Conservation (phyloP, 2,329 filamentous ascomycete genomes). For the Phyllosticta citribraziliensis region DNA sequence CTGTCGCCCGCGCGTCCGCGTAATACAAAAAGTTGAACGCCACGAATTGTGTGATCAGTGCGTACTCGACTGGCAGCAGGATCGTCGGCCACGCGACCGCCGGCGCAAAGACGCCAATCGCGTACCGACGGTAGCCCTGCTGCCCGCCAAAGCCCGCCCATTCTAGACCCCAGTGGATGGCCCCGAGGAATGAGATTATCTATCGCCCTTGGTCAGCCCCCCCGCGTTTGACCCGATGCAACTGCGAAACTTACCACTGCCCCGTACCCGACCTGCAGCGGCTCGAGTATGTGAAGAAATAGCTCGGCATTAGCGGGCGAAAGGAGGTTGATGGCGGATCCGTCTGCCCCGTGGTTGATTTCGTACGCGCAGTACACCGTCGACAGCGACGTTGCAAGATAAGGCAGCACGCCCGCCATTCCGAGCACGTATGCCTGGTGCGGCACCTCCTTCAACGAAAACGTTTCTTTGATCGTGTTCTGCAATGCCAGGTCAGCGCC, state of each 20-base stretch:
- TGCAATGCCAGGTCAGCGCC: conserved; percentile 13
- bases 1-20: conserved; percentile 63
- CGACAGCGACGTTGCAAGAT: conserved; percentile 71
- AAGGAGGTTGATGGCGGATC: conserved; percentile 54
- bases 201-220: conserved; percentile 20
- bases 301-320: conserved; percentile 61
- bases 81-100: conserved; percentile 84
- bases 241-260: conserved; percentile 53
- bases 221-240: neutral
- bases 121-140: conserved; percentile 70
- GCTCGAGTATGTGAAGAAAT: conserved; percentile 67
- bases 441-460: conserved; percentile 37
- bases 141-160: conserved; percentile 59
- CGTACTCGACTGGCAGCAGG: conserved; percentile 73
- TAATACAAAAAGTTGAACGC: conserved; percentile 83
- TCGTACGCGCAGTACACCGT: conserved; percentile 78
- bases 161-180: conserved; percentile 88
- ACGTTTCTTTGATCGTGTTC: conserved; percentile 40
- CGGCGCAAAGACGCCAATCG: conserved; percentile 70
- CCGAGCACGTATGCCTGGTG: conserved; percentile 40
- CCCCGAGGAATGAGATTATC: conserved; percentile 90
- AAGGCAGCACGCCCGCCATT: conserved; percentile 46
- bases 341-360: conserved; percentile 55
- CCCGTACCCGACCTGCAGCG: conserved; percentile 82
- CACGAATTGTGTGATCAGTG: conserved; percentile 74